These are phyloP conservation scores for Naganishia sp. DNA, from an alignment of 1,284 basidiomycete species.

Conservation along the genomic window DNA sequence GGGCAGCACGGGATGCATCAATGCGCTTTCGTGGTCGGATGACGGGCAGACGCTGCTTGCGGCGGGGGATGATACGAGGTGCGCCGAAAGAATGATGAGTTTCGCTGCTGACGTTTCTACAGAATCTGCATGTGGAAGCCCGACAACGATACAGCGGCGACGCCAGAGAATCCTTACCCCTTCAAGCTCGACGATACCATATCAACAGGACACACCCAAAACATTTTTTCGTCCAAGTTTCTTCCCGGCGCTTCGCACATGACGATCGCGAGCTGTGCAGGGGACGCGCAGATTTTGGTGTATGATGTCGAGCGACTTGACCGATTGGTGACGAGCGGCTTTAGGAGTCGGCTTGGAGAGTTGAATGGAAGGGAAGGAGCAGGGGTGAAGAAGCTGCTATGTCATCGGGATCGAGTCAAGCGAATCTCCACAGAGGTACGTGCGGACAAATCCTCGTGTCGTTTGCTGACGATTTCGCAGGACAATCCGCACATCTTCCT, in stretches of 20 bases:
- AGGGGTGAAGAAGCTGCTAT: constrained; percentile 30
- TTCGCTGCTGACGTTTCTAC: constrained; percentile 33
- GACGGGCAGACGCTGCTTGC: constrained; percentile 72
- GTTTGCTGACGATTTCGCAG: constrained; percentile 58
- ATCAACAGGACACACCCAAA: constrained; percentile 75
- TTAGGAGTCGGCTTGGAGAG: constrained; percentile 9
- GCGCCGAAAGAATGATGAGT: too few relatives aligned
- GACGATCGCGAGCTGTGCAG: constrained; percentile 67
- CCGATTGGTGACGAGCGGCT: constrained; percentile 54
- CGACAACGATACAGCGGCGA: constrained; percentile 47
- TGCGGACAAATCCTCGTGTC: constrained; percentile 48
- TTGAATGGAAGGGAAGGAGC: constrained; percentile 20
- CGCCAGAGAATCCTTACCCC: constrained; percentile 60
- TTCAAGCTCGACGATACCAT: constrained; percentile 63
- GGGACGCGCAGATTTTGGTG: constrained; percentile 75
- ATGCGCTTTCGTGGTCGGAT: constrained; percentile 78
- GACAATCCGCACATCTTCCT: constrained; percentile 80
- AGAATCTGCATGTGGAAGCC: constrained; percentile 71
- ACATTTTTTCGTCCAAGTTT: constrained; percentile 86
- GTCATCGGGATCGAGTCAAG: constrained; percentile 34
- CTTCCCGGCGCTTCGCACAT: constrained; percentile 61
- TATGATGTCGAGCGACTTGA: constrained; percentile 68
- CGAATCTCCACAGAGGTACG: constrained; percentile 69
- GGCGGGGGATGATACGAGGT: constrained; percentile 82
- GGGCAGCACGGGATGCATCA: constrained; percentile 75